Evolutionary conservation across 495 filamentous ascomycete species (phyloP).

Genomic region (Hyaloscypha bicolor): DNA sequence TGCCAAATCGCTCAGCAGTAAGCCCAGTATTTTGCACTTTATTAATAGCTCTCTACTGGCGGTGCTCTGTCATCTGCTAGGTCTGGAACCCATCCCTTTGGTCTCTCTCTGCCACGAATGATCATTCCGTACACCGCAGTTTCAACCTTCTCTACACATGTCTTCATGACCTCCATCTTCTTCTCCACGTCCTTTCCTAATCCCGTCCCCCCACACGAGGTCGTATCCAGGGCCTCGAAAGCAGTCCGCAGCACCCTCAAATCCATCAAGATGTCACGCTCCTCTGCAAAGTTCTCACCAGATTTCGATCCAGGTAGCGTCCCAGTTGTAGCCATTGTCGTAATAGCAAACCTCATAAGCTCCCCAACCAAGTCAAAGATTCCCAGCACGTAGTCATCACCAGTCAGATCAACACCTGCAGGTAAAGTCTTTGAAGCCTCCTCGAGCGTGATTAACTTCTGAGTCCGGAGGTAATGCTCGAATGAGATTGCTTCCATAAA

Average conservation of each 20-base stretch:
- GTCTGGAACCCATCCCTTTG: conserved; percentile 92
- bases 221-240: conserved; percentile 70
- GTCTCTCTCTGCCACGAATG: conserved; percentile 84
- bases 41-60: conserved; percentile 29
- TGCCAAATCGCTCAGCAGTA: not conserved
- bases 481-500: conserved; percentile 78
- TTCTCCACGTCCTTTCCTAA: conserved; percentile 67
- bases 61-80: conserved; percentile 46
- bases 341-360: conserved; percentile 94
- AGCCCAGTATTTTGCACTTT: not conserved
- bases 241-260: conserved; percentile 70
- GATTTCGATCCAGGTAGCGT: conserved; percentile 46
- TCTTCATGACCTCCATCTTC: conserved; percentile 86
- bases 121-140: conserved; percentile 81
- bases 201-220: conserved; percentile 37
- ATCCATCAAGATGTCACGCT: conserved; percentile 69
- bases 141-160: conserved; percentile 93
- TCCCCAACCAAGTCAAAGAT: conserved; percentile 92
- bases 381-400: conserved; percentile 87
- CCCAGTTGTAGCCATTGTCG: conserved; percentile 68
- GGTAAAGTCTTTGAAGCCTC: conserved; percentile 48
- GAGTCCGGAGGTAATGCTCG: conserved; percentile 80
- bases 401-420: conserved; percentile 56
- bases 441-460: conserved; percentile 67
- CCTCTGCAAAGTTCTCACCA: conserved; percentile 20